phyloP scores from a whole-genome alignment of 345 rosid species.

The Cardamine resedifolia region DNA sequence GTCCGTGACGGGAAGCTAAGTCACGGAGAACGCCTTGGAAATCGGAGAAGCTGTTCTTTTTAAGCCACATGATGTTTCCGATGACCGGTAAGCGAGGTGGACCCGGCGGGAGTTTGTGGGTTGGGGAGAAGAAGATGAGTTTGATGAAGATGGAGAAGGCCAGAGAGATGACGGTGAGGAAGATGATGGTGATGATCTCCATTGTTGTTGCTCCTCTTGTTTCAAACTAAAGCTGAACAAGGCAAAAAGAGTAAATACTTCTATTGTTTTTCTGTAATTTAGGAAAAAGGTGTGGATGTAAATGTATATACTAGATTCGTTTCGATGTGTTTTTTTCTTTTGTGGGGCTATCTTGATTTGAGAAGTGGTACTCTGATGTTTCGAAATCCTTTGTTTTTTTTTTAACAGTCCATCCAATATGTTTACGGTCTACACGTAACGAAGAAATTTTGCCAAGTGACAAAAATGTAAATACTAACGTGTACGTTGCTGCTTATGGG shows the following conservation, averaged over 20 bases:
- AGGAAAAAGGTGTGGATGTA: neutral
- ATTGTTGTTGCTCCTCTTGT: constrained; percentile 18
- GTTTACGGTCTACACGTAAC: neutral
- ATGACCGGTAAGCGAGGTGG: constrained; percentile 31
- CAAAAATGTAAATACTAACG: neutral
- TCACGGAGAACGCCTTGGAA: constrained; percentile 36
- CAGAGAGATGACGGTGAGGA: constrained; percentile 19
- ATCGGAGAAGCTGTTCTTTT: constrained; percentile 31
- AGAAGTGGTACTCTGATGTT: neutral
- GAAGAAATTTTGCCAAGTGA: neutral
- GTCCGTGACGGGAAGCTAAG: constrained; percentile 42
- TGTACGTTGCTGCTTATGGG: neutral
- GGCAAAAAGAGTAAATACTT: too few species aligned
- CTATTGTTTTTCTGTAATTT: too few species aligned
- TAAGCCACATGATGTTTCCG: constrained; percentile 41
- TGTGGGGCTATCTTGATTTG: neutral
- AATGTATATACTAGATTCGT: neutral
- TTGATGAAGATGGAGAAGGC: constrained; percentile 15
- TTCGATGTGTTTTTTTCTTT: neutral
- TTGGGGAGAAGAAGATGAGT: constrained; percentile 4
- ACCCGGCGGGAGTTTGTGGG: constrained; percentile 38
- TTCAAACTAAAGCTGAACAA: neutral
- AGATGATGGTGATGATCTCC: constrained; percentile 35
- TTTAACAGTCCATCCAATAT: neutral
- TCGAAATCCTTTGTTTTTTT: neutral